Evolutionary conservation across 2,329 filamentous ascomycete species (phyloP), one percentile per base, ranked within the genome.

Genomic region (Nemania sp.): DNA sequence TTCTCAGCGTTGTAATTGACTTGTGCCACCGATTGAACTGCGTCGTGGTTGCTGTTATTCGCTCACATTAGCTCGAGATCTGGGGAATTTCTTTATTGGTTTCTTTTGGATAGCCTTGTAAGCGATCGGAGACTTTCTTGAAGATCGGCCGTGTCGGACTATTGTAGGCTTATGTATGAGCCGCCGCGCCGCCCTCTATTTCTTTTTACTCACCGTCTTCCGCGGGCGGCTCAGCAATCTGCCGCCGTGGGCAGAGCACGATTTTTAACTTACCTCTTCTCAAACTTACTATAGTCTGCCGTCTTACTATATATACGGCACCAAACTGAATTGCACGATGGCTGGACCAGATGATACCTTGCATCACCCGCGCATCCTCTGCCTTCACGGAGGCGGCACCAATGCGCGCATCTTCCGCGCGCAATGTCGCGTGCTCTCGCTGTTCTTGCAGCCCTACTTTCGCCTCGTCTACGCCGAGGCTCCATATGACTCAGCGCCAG

Each of bases 301-400:
- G n/a, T 17, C 24, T 17, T 22, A 6, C 20, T 19, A 5, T 12
- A 31, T 14, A 4, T 9, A 4, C 36, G 15, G 22, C 20, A 11
- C 15, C 30, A 34, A 36, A 51, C 31, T 22, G 7, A 22, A 23
- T 23, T 31, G n/a, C 40, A 45, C 36, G 39, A 58, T 56, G 54
- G 31, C 34, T 12, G 41, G 30, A 45, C 19, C 26, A 20, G 61
- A 63, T 44, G 12, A 54, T 31, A 67, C 63, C 23, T 50, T 65
- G 45, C 53, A 68, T 54, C 74, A 79, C 23, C 88, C 88, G 3
- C 85, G 88, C 54, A 83, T 92, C 61, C 84, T 92, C 62, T 91
- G 88, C 72, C 83, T 92, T n/a, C 89, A 92, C 70, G 89, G 89
- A 67, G 89, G 88, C 64, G 89, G 89, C 56, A 84, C 86, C 60